These are phyloP conservation scores for Globisporangium spiculum DNA, from an alignment of 352 stramenopile genomes.

Conservation along the genomic window DNA sequence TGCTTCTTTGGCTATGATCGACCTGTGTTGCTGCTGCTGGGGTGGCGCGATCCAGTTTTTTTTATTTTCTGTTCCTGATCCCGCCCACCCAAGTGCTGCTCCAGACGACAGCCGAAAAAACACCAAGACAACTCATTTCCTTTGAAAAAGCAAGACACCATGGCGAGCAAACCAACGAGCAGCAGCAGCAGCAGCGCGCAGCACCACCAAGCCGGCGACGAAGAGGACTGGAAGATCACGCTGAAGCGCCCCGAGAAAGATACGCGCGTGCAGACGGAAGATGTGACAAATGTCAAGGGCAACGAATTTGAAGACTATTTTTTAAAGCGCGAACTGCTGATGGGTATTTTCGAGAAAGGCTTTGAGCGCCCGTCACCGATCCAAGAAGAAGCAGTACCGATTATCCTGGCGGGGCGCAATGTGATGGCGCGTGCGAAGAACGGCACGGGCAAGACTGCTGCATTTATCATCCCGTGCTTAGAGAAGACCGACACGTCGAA, in stretches of 20 bases:
- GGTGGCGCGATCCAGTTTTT: conserved; percentile 8
- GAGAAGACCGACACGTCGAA: conserved; percentile 98
- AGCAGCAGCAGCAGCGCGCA: conserved; percentile 23
- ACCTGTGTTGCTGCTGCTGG: background rate
- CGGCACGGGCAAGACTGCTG: conserved; percentile 99
- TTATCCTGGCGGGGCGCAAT: conserved; percentile 97
- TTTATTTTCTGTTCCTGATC: conserved; percentile 12
- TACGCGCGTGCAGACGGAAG: conserved; percentile 90
- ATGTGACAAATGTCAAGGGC: conserved; percentile 99
- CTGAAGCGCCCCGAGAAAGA: conserved; percentile 85
- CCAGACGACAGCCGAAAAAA: conserved; percentile 5
- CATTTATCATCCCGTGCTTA: conserved; percentile 99
- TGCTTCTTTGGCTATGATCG: background rate
- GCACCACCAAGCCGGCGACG: conserved; percentile 24
- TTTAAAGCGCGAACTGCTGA: conserved; percentile 98
- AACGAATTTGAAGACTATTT: conserved; percentile 99
- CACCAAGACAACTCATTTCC: conserved; percentile 1
- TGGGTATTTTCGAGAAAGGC: conserved; percentile 99
- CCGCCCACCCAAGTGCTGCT: conserved; percentile 1
- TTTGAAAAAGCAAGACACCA: conserved; percentile 12
- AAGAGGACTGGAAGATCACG: conserved; percentile 71
- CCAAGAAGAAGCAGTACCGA: conserved; percentile 99
- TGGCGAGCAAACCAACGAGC: conserved; percentile 21
- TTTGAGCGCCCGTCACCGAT: conserved; percentile 99
- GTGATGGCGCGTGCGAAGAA: conserved; percentile 99